Percentiles rank a stretch among this genome's conserved stretches.
Conservation (phyloP, 768 basidiomycete species). For the Basidioascus undulatus region DNA sequence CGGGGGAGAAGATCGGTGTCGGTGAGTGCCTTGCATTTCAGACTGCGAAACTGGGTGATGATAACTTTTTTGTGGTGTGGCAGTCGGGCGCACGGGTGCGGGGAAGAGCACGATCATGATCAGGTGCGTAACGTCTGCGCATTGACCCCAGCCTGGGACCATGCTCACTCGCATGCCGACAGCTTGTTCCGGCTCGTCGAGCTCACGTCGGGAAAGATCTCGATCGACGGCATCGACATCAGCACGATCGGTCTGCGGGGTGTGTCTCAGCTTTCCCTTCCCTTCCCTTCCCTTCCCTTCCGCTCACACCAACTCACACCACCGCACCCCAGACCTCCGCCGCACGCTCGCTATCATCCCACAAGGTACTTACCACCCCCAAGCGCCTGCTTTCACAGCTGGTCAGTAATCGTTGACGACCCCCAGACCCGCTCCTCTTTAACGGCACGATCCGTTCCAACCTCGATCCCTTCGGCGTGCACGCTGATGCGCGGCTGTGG, state of each 20-base stretch:
- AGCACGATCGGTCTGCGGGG: slow-evolving; percentile 54
- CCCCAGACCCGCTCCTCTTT: slow-evolving; percentile 22
- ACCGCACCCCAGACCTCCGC: too few relatives aligned
- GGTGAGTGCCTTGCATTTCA: slow-evolving; percentile 30
- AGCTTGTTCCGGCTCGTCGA: slow-evolving; percentile 35
- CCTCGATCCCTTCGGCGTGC: slow-evolving; percentile 63
- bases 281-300: too few relatives aligned
- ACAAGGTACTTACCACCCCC: too few relatives aligned
- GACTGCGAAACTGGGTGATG: too few relatives aligned
- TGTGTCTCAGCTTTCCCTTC: slow-evolving; percentile 24
- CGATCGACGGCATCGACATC: slow-evolving; percentile 62
- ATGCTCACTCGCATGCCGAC: too few relatives aligned
- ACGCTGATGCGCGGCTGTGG: slow-evolving; percentile 61
- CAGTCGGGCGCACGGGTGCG: slow-evolving; percentile 39
- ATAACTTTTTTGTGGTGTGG: slow-evolving; percentile 15
- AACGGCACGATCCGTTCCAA: slow-evolving; percentile 47
- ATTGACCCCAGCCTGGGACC: too few relatives aligned
- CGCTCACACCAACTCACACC: too few relatives aligned
- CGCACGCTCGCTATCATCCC: slow-evolving; percentile 14
- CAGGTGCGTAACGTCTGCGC: too few relatives aligned
- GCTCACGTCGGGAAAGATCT: slow-evolving; percentile 42
- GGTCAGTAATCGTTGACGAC: not conserved
- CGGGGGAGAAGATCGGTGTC: slow-evolving; percentile 78
- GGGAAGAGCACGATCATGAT: slow-evolving; percentile 81
- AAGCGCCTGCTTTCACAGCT: too few relatives aligned